Percentiles rank a stretch among this genome's conserved stretches.
These are phyloP conservation scores for Thermothelomyces thermophilus DNA, from an alignment of 2,329 filamentous ascomycete genomes.

Conservation along the genomic window DNA sequence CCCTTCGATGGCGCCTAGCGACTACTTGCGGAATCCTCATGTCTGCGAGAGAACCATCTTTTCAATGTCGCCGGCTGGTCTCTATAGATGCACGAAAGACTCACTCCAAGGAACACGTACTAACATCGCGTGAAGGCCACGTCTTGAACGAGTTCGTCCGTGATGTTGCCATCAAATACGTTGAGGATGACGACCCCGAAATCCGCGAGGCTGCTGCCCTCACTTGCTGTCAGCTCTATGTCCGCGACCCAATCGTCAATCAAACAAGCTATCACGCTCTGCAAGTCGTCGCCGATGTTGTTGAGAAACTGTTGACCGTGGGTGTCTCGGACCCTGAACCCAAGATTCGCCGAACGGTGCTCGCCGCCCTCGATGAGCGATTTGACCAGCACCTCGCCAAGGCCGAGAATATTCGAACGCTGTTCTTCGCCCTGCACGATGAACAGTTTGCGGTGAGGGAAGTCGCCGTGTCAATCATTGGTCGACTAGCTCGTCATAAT, in stretches of 20 bases:
- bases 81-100: no score
- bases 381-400: constrained; percentile 97
- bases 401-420: constrained; percentile 90
- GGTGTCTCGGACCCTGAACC: constrained; percentile 88
- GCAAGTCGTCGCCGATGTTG: constrained; percentile 94
- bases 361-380: constrained; percentile 81
- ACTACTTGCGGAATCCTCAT: no score
- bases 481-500: constrained; percentile 82
- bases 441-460: constrained; percentile 89
- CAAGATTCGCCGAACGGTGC: constrained; percentile 80
- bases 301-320: constrained; percentile 91
- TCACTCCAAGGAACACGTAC: constrained; percentile 1
- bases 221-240: constrained; percentile 96
- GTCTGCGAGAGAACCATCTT: no score
- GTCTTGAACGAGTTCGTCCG: constrained; percentile 97
- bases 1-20: neutral
- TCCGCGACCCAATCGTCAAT: constrained; percentile 93
- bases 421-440: constrained; percentile 94
- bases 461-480: constrained; percentile 93
- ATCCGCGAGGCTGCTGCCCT: constrained; percentile 91
- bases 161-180: constrained; percentile 95
- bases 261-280: constrained; percentile 96
- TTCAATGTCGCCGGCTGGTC: no score
- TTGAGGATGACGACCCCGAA: constrained; percentile 89
- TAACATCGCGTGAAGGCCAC: constrained; percentile 48